phyloP scores from a whole-genome alignment of 768 basidiomycete species.

The Glaciozyma antarctica region DNA sequence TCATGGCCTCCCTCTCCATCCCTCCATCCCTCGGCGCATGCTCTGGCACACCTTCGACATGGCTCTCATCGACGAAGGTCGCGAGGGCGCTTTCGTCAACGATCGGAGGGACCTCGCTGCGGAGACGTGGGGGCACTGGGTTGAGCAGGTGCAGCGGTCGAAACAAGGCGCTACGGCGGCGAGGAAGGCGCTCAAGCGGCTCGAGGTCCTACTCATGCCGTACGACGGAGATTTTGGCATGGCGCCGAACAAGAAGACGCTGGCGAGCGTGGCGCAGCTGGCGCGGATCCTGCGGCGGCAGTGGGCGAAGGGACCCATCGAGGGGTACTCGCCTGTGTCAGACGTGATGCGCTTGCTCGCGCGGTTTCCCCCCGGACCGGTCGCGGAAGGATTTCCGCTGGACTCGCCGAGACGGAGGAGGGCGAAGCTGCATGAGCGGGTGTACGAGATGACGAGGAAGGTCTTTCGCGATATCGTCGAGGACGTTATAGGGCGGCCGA shows the following conservation, averaged over 20 bases:
- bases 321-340: neutral
- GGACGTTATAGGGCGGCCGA: slow-evolving; percentile 2
- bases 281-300: neutral
- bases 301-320: neutral
- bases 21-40: neutral
- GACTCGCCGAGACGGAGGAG: neutral
- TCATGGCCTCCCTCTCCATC: slow-evolving; percentile 6
- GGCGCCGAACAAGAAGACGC: neutral
- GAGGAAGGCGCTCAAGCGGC: no score
- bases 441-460: slow-evolving; percentile 17
- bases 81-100: neutral
- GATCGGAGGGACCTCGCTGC: slow-evolving; percentile 12
- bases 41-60: slow-evolving; percentile 9
- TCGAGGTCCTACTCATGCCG: no score
- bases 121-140: slow-evolving; percentile 10
- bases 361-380: slow-evolving; percentile 12
- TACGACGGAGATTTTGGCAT: no score
- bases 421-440: slow-evolving; percentile 4
- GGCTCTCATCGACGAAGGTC: neutral
- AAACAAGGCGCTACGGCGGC: no score
- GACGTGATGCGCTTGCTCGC: slow-evolving; percentile 11
- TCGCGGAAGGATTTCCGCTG: neutral
- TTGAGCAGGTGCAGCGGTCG: neutral
- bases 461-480: slow-evolving; percentile 19
- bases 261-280: slow-evolving; percentile 1